phyloP scores from a whole-genome alignment of 2,329 filamentous ascomycete species.

The Leptographium wingfieldii region DNA sequence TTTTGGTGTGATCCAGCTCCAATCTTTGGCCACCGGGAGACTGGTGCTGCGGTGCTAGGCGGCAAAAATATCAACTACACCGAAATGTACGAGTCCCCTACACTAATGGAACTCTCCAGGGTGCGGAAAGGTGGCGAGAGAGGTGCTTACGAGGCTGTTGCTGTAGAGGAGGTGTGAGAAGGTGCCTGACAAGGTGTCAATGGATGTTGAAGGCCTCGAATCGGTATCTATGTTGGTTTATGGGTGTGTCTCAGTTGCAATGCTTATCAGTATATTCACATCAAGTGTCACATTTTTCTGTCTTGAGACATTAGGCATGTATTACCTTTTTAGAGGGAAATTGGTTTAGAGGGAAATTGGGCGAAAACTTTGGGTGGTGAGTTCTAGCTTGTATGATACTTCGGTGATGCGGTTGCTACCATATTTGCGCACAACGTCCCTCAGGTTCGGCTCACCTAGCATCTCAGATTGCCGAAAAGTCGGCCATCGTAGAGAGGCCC shows the following conservation, averaged over 20 bases:
- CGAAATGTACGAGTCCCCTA: slow-evolving; percentile 75
- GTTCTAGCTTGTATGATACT: too few species aligned
- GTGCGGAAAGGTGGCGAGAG: slow-evolving; percentile 28
- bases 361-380: neutral
- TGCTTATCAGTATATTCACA: neutral
- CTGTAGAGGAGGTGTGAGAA: slow-evolving; percentile 36
- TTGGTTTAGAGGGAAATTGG: neutral
- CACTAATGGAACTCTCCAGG: slow-evolving; percentile 44
- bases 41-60: slow-evolving; percentile 62
- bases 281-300: neutral
- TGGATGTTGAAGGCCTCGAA: neutral
- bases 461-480: too few species aligned
- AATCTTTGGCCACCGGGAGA: slow-evolving; percentile 61
- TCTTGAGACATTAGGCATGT: neutral
- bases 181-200: neutral
- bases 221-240: neutral
- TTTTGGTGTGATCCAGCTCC: slow-evolving; percentile 91
- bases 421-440: too few species aligned
- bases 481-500: too few species aligned
- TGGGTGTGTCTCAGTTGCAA: neutral
- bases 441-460: too few species aligned
- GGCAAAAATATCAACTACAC: slow-evolving; percentile 79
- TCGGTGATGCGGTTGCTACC: too few species aligned
- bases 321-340: neutral
- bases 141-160: slow-evolving; percentile 52